Base-by-base conservation (phyloP, 108 stramenopile genomes). In the Stephanodiscus triporus region DNA sequence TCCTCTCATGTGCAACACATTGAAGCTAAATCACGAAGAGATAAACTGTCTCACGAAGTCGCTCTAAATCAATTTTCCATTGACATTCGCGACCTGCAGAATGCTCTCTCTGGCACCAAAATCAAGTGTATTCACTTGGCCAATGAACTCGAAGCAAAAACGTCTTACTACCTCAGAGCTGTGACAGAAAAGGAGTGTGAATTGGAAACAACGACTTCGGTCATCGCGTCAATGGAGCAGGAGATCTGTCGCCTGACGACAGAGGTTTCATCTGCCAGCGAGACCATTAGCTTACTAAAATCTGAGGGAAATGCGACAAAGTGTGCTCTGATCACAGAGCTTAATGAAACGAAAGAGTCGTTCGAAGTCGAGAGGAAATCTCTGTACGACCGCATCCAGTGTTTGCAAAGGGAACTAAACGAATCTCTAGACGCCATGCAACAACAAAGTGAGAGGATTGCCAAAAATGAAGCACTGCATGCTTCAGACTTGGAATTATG, bases 91-190 rank as follows among this genome's bases (percentile, higher is more conserved):
- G 40, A 48, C 63, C 63, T 65, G 22, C 63, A 19, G 19, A 65
- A 65, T 43, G 40, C 6, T 9, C 9, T 65, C 26, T 45, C 63
- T 29, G 63, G 63, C 40, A 43, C 1, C 19, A 29, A 47, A 9
- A 65, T 65, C 14, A 65, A 65, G 26, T 43, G 19, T 2, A 43
- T 24, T 34, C 63, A 65, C 63, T 65, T 65, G 63, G 43, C n/a
- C n/a, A 65, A 29, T 4, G 42, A 65, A 13, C 63, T 65, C 43
- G 42, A 65, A 13, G 63, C 40, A 4, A 30, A 65, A 22, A 42
- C 45, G 10, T 65, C 43, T 2, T 43, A 65, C 10, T 40, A 9
- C 8, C 43, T 65, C 11, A 45, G 30, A 47, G 9, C 16, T 65
- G 63, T 42, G 4, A 19, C 13, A 0, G 63, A 65, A 20, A 49